These are phyloP conservation scores for Psidium friedrichsthalianum DNA, from an alignment of 345 rosid species.

Conservation along the genomic window DNA sequence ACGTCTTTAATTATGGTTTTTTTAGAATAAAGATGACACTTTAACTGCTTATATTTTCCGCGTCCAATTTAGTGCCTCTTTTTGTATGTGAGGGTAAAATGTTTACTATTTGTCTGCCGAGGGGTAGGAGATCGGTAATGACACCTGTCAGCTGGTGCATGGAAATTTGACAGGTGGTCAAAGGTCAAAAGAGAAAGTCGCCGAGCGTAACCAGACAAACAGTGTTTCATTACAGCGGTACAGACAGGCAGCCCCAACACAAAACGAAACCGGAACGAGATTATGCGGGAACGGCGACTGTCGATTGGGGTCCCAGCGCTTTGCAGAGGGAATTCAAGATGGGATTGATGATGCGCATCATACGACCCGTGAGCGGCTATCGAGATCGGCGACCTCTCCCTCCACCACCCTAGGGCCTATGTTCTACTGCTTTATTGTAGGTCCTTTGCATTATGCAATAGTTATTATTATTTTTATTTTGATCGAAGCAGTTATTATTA, in stretches of 20 bases:
- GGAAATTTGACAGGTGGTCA: not conserved
- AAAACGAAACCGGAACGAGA: not conserved
- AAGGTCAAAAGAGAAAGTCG: not conserved
- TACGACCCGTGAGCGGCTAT: not conserved
- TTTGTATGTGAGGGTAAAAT: too few species aligned
- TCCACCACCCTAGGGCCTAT: not conserved
- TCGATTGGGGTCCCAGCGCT: not conserved
- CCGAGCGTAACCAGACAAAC: not conserved
- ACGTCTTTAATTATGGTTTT: too few species aligned
- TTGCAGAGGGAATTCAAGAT: not conserved
- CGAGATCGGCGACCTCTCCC: not conserved
- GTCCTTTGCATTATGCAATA: not conserved
- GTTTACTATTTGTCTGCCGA: not conserved
- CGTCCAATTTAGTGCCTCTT: too few species aligned
- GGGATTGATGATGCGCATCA: slow-evolving; percentile 1
- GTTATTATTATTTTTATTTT: too few species aligned
- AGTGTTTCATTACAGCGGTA: not conserved
- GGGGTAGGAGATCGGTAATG: not conserved
- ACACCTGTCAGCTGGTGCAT: not conserved
- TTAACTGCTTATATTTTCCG: too few species aligned
- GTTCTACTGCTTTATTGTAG: too few species aligned
- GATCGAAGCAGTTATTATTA: too few species aligned
- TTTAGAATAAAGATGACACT: too few species aligned
- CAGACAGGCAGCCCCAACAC: not conserved
- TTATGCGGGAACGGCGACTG: not conserved